phyloP scores from a whole-genome alignment of 2,329 filamentous ascomycete genomes.

The Pseudogymnoascus sp. region DNA sequence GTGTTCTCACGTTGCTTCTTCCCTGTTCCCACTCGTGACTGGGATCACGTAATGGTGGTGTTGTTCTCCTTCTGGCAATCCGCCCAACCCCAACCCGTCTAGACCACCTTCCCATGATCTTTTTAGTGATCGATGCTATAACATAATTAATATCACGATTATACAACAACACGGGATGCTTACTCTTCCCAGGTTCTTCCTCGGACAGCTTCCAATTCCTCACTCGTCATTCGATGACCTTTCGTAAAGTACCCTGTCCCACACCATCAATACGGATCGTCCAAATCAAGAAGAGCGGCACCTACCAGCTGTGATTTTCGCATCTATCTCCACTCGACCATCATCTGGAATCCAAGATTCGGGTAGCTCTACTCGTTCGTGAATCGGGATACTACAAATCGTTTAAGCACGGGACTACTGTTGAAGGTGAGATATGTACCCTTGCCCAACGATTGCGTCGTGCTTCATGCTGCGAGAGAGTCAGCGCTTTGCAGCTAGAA shows the following conservation, averaged over 20 bases:
- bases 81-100: neutral
- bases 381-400: slow-evolving; percentile 64
- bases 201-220: slow-evolving; percentile 78
- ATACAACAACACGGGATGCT: slow-evolving; percentile 26
- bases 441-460: slow-evolving; percentile 78
- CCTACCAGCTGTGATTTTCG: slow-evolving; percentile 90
- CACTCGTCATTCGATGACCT: slow-evolving; percentile 79
- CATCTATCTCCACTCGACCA: slow-evolving; percentile 96
- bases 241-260: slow-evolving; percentile 67
- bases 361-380: slow-evolving; percentile 84
- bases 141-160: slow-evolving; percentile 19
- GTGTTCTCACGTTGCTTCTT: neutral
- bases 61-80: slow-evolving; percentile 4
- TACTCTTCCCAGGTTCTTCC: slow-evolving; percentile 87
- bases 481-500: neutral
- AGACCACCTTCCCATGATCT: slow-evolving; percentile 3
- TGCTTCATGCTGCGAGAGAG: slow-evolving; percentile 67
- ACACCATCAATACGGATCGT: slow-evolving; percentile 22
- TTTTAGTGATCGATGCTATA: slow-evolving; percentile 29
- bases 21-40: slow-evolving; percentile 7
- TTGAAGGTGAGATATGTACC: slow-evolving; percentile 35
- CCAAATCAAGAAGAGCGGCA: slow-evolving; percentile 15
- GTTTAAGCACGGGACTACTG: neutral
- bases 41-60: slow-evolving; percentile 8
- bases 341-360: slow-evolving; percentile 91